Evolutionary conservation across 371 early-diverging fungal species (phyloP).

Genomic region (Umbelopsis sp.): DNA sequence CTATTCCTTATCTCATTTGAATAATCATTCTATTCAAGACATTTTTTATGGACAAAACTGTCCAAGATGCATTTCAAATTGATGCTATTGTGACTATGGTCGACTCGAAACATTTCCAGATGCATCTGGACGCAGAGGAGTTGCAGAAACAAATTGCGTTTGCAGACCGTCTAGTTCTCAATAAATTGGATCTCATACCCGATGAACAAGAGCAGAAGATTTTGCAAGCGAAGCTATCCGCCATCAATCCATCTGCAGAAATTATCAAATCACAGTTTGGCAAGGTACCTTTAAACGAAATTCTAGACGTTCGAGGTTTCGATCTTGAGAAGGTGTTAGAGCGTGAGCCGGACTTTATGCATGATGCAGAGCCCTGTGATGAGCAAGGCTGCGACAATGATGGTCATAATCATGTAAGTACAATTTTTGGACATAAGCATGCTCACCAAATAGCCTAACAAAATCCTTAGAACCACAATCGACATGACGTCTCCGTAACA

Average conservation of each 20-base stretch:
- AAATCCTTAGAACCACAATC: background rate
- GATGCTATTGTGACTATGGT: slow-evolving; percentile 46
- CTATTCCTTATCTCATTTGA: background rate
- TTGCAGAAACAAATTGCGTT: slow-evolving; percentile 38
- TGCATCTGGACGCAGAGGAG: slow-evolving; percentile 28
- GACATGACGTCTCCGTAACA: slow-evolving; percentile 22
- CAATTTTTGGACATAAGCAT: background rate
- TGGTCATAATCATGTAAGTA: slow-evolving; percentile 15
- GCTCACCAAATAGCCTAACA: background rate
- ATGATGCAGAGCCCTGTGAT: slow-evolving; percentile 24
- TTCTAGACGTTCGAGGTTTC: slow-evolving; percentile 35
- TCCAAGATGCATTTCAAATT: slow-evolving; percentile 26
- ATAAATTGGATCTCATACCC: slow-evolving; percentile 39
- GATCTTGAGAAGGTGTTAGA: slow-evolving; percentile 37
- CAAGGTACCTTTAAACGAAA: slow-evolving; percentile 28
- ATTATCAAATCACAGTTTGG: slow-evolving; percentile 30
- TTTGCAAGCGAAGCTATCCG: slow-evolving; percentile 10
- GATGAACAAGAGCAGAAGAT: slow-evolving; percentile 25
- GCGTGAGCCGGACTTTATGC: slow-evolving; percentile 33
- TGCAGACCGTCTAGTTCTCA: slow-evolving; percentile 39
- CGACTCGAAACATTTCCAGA: slow-evolving; percentile 33
- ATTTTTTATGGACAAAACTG: slow-evolving; percentile 36
- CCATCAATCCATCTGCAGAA: slow-evolving; percentile 18
- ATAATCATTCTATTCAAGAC: slow-evolving; percentile 17
- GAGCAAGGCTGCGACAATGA: slow-evolving; percentile 13